These are phyloP conservation scores for Epichloe hybrida DNA, from an alignment of 2,329 filamentous ascomycete genomes.

Conservation along the genomic window DNA sequence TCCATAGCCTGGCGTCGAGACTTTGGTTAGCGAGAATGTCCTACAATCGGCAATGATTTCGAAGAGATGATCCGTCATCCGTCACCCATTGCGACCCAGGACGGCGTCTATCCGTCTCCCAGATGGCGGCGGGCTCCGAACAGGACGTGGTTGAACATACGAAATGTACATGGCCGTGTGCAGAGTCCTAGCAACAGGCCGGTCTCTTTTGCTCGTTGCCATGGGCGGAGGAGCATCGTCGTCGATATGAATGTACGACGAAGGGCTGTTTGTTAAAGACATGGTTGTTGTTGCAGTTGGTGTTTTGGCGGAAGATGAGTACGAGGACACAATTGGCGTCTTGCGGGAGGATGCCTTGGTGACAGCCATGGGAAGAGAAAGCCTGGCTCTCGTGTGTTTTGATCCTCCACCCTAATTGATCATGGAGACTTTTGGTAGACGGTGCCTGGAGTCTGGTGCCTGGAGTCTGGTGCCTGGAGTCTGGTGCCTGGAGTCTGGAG, in stretches of 20 bases:
- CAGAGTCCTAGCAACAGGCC: slow-evolving; percentile 8
- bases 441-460: too few relatives aligned
- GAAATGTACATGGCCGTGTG: slow-evolving; percentile 22
- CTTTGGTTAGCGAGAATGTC: neutral
- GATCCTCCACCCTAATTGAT: too few relatives aligned
- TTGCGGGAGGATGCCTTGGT: neutral
- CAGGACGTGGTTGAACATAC: slow-evolving; percentile 10
- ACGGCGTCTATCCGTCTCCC: neutral
- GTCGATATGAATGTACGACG: slow-evolving; percentile 2
- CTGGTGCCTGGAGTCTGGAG: too few relatives aligned
- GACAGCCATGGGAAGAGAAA: neutral
- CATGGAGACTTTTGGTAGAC: too few relatives aligned
- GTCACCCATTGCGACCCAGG: too few relatives aligned
- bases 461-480: too few relatives aligned
- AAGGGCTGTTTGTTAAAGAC: neutral
- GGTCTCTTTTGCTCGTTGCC: slow-evolving; percentile 7
- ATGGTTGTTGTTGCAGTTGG: neutral
- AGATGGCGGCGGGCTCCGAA: neutral
- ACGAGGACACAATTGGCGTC: neutral
- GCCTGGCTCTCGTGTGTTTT: neutral
- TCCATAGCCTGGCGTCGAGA: slow-evolving; percentile 47
- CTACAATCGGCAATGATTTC: neutral
- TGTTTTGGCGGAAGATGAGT: slow-evolving; percentile 1
- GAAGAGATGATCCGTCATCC: too few relatives aligned
- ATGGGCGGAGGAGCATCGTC: slow-evolving; percentile 13